Conservation (phyloP, 768 basidiomycete genomes). For the Collybiopsis confluens region DNA sequence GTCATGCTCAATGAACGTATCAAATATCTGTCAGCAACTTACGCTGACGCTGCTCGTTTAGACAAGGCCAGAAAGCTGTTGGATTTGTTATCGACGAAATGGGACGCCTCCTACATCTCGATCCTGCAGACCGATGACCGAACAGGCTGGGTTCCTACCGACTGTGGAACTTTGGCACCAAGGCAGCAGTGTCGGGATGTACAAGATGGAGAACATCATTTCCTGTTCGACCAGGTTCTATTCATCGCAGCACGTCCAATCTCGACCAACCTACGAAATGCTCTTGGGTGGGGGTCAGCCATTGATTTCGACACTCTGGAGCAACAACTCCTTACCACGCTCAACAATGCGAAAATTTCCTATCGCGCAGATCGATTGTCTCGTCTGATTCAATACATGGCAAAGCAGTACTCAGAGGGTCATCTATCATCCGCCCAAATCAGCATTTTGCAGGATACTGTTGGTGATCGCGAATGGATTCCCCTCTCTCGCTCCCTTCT, state of each 20-base stretch:
- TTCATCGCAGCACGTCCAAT: constrained; percentile 22
- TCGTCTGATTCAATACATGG: background rate
- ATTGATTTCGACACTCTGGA: constrained; percentile 25
- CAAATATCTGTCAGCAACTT: constrained; percentile 22
- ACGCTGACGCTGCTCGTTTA: constrained; percentile 6
- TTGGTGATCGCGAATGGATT: constrained; percentile 26
- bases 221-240: constrained; percentile 37
- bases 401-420: background rate
- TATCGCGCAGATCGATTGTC: background rate
- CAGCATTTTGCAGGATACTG: constrained; percentile 11
- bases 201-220: constrained; percentile 26
- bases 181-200: constrained; percentile 20
- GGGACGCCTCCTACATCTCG: constrained; percentile 13
- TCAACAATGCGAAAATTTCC: background rate
- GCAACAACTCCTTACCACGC: constrained; percentile 25
- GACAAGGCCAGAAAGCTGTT: constrained; percentile 19
- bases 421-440: constrained; percentile 9
- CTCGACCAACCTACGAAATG: constrained; percentile 20
- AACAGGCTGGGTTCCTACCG: constrained; percentile 35
- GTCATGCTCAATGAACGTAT: constrained; percentile 33
- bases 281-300: constrained; percentile 37
- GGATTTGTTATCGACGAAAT: constrained; percentile 14
- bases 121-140: constrained; percentile 10
- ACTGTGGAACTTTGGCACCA: constrained; percentile 14
- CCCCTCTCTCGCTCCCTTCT: constrained; percentile 19